Evolutionary conservation across 306 rosid genomes (phyloP).

Genomic region (Pyrus pyrifolia): DNA sequence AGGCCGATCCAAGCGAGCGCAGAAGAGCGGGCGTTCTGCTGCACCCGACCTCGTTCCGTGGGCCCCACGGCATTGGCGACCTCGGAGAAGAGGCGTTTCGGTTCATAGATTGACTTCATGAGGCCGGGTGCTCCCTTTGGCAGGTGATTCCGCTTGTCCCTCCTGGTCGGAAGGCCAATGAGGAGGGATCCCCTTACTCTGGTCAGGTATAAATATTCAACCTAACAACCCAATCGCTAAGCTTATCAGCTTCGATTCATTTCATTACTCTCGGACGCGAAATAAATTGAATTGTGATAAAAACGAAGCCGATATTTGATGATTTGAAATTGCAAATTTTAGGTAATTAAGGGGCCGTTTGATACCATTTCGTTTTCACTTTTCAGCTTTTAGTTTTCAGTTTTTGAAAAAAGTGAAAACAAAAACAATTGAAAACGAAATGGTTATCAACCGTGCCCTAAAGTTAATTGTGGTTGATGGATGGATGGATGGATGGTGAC

Average conservation of each 20-base stretch:
- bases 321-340: not conserved
- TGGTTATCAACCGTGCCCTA: no score
- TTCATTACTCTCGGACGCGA: not conserved
- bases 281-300: no score
- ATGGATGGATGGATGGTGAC: not conserved
- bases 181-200: slow-evolving; percentile 68
- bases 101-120: slow-evolving; percentile 79
- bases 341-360: no score
- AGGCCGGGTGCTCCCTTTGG: slow-evolving; percentile 78
- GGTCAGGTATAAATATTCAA: slow-evolving; percentile 34
- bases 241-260: not conserved
- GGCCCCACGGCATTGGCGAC: slow-evolving; percentile 87
- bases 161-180: slow-evolving; percentile 82
- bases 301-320: no score
- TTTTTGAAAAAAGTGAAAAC: no score
- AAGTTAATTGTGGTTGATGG: not conserved
- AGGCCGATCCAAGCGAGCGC: slow-evolving; percentile 29
- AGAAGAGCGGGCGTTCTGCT: slow-evolving; percentile 82
- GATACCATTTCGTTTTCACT: no score
- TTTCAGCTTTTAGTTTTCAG: no score
- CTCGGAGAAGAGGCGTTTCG: slow-evolving; percentile 73
- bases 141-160: slow-evolving; percentile 98
- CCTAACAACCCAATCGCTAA: not conserved
- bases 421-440: no score
- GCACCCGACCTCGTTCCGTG: slow-evolving; percentile 87